Base-by-base conservation (phyloP, 352 stramenopile species). In the Plasmopara viticola region DNA sequence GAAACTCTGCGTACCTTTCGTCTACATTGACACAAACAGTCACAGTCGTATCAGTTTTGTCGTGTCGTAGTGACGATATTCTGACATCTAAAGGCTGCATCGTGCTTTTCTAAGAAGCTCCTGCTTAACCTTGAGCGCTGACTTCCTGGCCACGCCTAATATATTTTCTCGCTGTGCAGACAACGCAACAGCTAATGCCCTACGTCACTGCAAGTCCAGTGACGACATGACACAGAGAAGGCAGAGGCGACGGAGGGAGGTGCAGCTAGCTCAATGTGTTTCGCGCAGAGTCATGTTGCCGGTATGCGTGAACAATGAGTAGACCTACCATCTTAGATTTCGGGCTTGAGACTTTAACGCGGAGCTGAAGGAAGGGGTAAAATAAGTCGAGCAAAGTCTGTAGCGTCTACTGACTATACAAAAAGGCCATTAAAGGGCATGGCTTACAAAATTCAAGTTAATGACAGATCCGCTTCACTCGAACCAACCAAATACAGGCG, bases 1-100 rank as follows among this genome's bases (percentile, higher is more conserved):
- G 81, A 99, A 99, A 79, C 87, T 97, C 65, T 97, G 97, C 61
- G 97, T 99, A 96, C 97, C 97, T 86, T 99, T 99, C 72, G 97
- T 99, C 97, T 99, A 74, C 57, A 75, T 44, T 53, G 33, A 56
- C 51, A 59, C 46, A 70, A 57, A 10, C 40, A 56, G 10, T 30
- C 45, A 54, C 13, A 48, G 9, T 48, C 20, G 29, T 35, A 48
- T 71, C 56, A 70, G 62, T 57, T 39, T 50, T n/a, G 39, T 9
- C 34, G 25, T 49, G 38, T 44, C 18, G 12, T 12, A 9, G 18
- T 10, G 5, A 18, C 29, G 13, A 15, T 35, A 6, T 47, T 14
- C 33, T 46, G n/a, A 5, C 18, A 33, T 18, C 31, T 44, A 29
- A 38, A 12, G 9, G 15, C n/a, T 52, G 28, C 9, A 33, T 28